Conservation (phyloP, 805 yeast genomes). For the Saccharomycopsis microspora region DNA sequence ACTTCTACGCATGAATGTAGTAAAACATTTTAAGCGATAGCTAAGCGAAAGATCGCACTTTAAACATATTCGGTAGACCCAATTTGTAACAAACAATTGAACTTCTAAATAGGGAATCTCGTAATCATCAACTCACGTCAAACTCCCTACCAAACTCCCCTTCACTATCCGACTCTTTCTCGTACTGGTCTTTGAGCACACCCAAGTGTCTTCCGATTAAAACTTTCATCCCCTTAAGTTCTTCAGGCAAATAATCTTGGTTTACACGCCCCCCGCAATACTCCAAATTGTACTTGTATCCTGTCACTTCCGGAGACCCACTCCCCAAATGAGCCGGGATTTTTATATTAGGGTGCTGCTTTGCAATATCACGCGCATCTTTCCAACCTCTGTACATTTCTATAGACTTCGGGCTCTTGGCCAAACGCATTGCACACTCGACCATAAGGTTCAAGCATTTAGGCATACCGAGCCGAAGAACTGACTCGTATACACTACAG, state of each 20-base stretch:
- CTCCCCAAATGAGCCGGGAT: slow-evolving; percentile 4
- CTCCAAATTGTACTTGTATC: not conserved
- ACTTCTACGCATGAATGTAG: no score
- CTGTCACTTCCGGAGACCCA: not conserved
- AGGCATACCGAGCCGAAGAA: slow-evolving; percentile 87
- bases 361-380: slow-evolving; percentile 17
- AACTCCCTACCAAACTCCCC: slow-evolving; percentile 12
- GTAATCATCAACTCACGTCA: no score
- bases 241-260: slow-evolving; percentile 7
- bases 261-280: not conserved
- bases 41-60: no score
- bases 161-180: slow-evolving; percentile 10
- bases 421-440: slow-evolving; percentile 87
- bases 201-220: slow-evolving; percentile 11
- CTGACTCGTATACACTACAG: slow-evolving; percentile 72
- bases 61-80: no score
- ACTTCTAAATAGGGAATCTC: no score
- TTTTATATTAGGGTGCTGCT: slow-evolving; percentile 1
- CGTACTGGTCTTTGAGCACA: not conserved
- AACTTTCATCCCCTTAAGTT: not conserved
- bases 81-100: no score
- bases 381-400: slow-evolving; percentile 76
- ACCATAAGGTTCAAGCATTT: slow-evolving; percentile 85
- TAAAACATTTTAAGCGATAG: no score
- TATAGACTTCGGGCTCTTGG: slow-evolving; percentile 77